A percentile compares a stretch with the other conserved stretches of the same genome.
phyloP scores from a whole-genome alignment of 176 grass and related monocot species.

The Microstegium vimineum region DNA sequence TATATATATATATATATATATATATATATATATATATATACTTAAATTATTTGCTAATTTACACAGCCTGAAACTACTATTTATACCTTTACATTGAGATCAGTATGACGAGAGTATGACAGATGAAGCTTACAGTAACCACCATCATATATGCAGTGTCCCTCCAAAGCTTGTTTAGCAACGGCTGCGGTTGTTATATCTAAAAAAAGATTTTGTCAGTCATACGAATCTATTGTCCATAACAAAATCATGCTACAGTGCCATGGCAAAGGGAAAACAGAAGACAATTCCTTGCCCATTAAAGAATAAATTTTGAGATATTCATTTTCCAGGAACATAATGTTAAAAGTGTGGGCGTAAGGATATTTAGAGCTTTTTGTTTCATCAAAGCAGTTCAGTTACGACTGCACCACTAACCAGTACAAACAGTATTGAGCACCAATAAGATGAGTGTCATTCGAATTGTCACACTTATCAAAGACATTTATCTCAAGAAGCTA shows the following conservation, averaged over 20 bases:
- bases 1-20: no score
- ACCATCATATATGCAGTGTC: constrained; percentile 99
- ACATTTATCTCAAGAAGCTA: background rate
- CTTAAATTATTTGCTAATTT: constrained; percentile 31
- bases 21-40: no score
- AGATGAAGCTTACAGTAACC: constrained; percentile 99
- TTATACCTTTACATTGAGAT: constrained; percentile 99
- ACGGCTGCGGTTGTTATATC: constrained; percentile 45
- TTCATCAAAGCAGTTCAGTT: constrained; percentile 9
- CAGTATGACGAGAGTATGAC: constrained; percentile 99
- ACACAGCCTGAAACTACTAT: constrained; percentile 51
- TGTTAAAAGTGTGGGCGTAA: no score
- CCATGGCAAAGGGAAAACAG: no score
- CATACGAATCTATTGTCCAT: background rate
- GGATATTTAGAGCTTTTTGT: background rate
- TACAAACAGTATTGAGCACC: background rate
- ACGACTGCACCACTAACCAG: background rate
- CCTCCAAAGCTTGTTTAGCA: constrained; percentile 97
- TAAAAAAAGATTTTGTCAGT: background rate
- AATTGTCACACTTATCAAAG: background rate
- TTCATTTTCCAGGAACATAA: no score
- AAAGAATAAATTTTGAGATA: background rate
- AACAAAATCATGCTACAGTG: background rate
- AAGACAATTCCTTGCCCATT: no score
- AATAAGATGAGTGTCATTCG: constrained; percentile 5